Conservation (phyloP, 345 rosid genomes). For the Sisymbrium altissimum region DNA sequence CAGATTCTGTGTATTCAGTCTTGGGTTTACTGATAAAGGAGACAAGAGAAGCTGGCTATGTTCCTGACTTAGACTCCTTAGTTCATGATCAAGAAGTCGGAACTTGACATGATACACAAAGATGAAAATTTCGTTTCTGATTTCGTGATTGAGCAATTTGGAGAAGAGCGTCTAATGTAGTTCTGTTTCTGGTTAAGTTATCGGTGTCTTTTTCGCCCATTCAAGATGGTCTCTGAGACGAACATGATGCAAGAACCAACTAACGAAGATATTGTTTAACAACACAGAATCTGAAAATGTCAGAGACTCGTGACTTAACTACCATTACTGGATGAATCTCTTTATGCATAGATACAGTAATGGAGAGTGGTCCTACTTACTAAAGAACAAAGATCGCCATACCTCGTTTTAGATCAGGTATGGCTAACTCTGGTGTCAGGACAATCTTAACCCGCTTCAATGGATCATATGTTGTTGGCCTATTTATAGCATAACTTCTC, state of each 20-base stretch:
- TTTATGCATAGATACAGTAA: not conserved
- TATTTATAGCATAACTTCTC: not conserved
- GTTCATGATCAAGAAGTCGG: conserved; percentile 44
- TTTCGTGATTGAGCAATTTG: no score
- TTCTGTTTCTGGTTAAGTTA: not conserved
- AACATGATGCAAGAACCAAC: not conserved
- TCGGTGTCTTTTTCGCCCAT: not conserved
- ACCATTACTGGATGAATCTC: not conserved
- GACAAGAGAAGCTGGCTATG: conserved; percentile 57
- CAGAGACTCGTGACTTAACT: not conserved
- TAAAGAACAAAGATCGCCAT: conserved; percentile 12
- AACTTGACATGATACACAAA: conserved; percentile 23
- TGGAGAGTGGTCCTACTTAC: conserved; percentile 1
- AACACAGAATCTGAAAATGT: conserved; percentile 12
- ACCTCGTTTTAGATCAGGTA: conserved; percentile 16
- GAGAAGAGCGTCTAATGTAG: no score
- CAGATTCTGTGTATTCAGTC: conserved; percentile 41
- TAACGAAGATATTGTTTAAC: not conserved
- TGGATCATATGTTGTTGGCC: conserved; percentile 13
- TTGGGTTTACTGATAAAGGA: conserved; percentile 47
- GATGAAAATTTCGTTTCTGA: not conserved
- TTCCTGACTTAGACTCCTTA: conserved; percentile 43
- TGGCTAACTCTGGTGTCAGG: conserved; percentile 4
- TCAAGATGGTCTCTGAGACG: not conserved
- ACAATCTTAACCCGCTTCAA: not conserved